These are phyloP conservation scores for Beauveria bassiana DNA, from an alignment of 2,329 filamentous ascomycete species.

Conservation along the genomic window DNA sequence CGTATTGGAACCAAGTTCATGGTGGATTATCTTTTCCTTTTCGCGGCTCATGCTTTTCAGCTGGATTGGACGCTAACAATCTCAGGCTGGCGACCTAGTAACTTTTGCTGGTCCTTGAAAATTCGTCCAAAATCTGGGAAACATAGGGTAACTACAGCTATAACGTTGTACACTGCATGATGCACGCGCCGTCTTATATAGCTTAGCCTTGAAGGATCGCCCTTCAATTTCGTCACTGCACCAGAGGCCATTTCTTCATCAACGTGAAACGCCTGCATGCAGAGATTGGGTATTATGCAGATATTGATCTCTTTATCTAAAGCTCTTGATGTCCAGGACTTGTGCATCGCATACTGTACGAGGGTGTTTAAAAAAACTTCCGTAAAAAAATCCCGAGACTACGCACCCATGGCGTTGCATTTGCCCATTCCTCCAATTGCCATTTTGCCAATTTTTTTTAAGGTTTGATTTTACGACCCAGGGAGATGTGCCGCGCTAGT, in stretches of 20 bases:
- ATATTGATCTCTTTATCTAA: not conserved
- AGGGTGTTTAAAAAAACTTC: too few relatives aligned
- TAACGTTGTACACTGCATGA: not conserved
- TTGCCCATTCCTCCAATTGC: too few relatives aligned
- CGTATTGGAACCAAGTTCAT: not conserved
- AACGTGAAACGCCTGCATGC: slow-evolving; percentile 2
- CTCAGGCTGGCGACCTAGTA: not conserved
- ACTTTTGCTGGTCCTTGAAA: too few relatives aligned
- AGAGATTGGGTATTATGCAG: not conserved
- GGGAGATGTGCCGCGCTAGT: not conserved
- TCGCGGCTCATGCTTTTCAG: not conserved
- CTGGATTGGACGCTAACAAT: not conserved
- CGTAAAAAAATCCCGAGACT: not conserved
- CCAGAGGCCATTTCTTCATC: not conserved
- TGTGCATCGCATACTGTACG: not conserved
- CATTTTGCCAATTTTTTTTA: not conserved
- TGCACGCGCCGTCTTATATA: not conserved
- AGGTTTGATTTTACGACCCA: not conserved
- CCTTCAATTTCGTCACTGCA: not conserved
- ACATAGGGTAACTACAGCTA: not conserved
- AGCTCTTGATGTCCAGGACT: not conserved
- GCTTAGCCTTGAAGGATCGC: not conserved
- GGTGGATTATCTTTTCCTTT: not conserved
- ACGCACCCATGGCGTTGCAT: not conserved
- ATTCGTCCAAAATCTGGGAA: too few relatives aligned